These are phyloP conservation scores for Naganishia randhawae DNA, from an alignment of 768 basidiomycete species.

Conservation along the genomic window DNA sequence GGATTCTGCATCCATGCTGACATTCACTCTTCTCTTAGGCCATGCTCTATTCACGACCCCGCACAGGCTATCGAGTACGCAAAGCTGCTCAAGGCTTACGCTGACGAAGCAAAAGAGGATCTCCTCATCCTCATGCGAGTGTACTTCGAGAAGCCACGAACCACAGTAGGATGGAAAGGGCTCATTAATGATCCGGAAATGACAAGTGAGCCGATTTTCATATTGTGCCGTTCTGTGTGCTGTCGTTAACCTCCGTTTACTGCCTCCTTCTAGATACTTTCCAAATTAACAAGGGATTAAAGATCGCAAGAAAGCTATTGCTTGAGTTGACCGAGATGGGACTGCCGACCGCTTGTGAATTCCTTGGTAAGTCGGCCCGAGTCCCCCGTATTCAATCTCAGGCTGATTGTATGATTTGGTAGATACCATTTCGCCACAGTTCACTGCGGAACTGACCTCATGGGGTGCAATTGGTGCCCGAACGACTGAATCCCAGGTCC, in stretches of 20 bases:
- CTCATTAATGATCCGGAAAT: slow-evolving; percentile 51
- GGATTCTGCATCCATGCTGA: not conserved
- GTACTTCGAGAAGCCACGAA: slow-evolving; percentile 95
- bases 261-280: slow-evolving; percentile 54
- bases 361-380: slow-evolving; percentile 59
- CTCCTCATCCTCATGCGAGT: slow-evolving; percentile 91
- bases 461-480: slow-evolving; percentile 98
- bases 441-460: slow-evolving; percentile 84
- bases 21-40: slow-evolving; percentile 42
- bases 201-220: not conserved
- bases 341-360: slow-evolving; percentile 88
- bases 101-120: slow-evolving; percentile 61
- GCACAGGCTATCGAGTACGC: slow-evolving; percentile 65
- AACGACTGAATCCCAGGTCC: slow-evolving; percentile 85
- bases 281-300: slow-evolving; percentile 94
- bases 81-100: slow-evolving; percentile 56
- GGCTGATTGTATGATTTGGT: not conserved
- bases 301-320: slow-evolving; percentile 78
- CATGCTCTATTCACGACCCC: slow-evolving; percentile 89
- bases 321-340: slow-evolving; percentile 85
- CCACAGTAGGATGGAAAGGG: slow-evolving; percentile 94
- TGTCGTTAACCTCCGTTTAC: slow-evolving; percentile 81
- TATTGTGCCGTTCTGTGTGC: not conserved
- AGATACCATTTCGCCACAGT: slow-evolving; percentile 73
- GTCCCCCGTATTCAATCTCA: too few relatives aligned